Percentiles rank a stretch among this genome's conserved stretches.
Conservation (phyloP, 2,329 filamentous ascomycete species). For the Chaetothyriales sp. region DNA sequence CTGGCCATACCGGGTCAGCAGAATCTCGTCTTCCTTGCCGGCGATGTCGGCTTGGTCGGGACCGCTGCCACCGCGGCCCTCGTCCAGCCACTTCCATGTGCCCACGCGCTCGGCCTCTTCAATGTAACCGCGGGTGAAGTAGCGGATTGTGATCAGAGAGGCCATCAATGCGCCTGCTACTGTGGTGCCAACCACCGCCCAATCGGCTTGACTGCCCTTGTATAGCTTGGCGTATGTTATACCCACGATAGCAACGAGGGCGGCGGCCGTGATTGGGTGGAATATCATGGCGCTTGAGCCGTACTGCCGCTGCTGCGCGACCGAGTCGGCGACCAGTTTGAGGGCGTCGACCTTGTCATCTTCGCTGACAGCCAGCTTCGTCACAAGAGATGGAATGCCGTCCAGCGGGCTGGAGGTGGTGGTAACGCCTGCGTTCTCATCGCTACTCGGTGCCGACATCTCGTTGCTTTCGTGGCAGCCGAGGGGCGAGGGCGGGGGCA, state of each 20-base stretch:
- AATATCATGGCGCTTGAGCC: slow-evolving; percentile 49
- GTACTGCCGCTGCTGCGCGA: slow-evolving; percentile 64
- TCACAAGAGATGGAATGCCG: slow-evolving; percentile 22
- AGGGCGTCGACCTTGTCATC: slow-evolving; percentile 54
- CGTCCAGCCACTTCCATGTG: slow-evolving; percentile 46
- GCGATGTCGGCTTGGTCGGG: slow-evolving; percentile 21
- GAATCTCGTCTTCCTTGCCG: slow-evolving; percentile 39
- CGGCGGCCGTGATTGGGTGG: slow-evolving; percentile 37
- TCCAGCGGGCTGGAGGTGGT: slow-evolving; percentile 6
- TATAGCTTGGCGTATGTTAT: slow-evolving; percentile 28
- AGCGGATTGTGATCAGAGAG: slow-evolving; percentile 47
- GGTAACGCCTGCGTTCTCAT: slow-evolving; percentile 1
- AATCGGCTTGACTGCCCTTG: slow-evolving; percentile 29
- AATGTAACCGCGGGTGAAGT: slow-evolving; percentile 47
- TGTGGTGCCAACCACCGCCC: slow-evolving; percentile 42
- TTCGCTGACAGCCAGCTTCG: slow-evolving; percentile 20
- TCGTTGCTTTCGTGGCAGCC: slow-evolving; percentile 1
- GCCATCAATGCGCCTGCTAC: slow-evolving; percentile 47
- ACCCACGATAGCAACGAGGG: slow-evolving; percentile 25
- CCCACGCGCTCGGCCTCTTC: slow-evolving; percentile 43
- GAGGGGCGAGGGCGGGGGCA: slow-evolving; percentile 23
- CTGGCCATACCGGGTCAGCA: slow-evolving; percentile 53
- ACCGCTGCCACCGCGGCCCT: slow-evolving; percentile 16
- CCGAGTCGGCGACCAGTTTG: slow-evolving; percentile 61
- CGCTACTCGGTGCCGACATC: neutral